Conservation (phyloP, 805 yeast genomes). For the Maudiozyma turicensis region DNA sequence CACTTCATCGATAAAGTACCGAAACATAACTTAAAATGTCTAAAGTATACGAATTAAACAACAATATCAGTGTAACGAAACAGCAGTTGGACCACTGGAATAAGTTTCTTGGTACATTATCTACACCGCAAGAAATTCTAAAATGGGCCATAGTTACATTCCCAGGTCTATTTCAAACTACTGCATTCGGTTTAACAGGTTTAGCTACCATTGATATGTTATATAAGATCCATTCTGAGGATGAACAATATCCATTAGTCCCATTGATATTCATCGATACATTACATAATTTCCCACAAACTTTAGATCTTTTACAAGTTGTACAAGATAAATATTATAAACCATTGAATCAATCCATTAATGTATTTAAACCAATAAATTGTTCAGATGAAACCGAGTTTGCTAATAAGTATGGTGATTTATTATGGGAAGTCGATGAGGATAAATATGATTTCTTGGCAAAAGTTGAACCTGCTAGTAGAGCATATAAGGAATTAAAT, state of each 20-base stretch:
- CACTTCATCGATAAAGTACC: no score
- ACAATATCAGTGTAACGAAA: constrained; percentile 32
- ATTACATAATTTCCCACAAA: constrained; percentile 90
- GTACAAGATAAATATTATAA: constrained; percentile 45
- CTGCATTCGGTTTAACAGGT: constrained; percentile 93
- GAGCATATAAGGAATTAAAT: constrained; percentile 65
- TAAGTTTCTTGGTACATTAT: constrained; percentile 39
- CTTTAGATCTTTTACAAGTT: constrained; percentile 57
- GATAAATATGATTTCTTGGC: constrained; percentile 72
- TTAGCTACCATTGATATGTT: constrained; percentile 80
- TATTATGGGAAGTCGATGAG: constrained; percentile 78
- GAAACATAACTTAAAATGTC: background rate
- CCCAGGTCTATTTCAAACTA: constrained; percentile 77
- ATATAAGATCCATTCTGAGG: constrained; percentile 35
- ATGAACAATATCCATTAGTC: constrained; percentile 22
- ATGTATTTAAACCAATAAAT: constrained; percentile 58
- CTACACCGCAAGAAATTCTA: constrained; percentile 60
- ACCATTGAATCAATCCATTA: constrained; percentile 33
- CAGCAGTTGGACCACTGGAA: constrained; percentile 61
- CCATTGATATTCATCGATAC: constrained; percentile 86
- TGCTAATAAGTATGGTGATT: constrained; percentile 56
- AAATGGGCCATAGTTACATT: constrained; percentile 78
- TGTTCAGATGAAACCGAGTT: constrained; percentile 54
- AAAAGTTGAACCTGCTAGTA: constrained; percentile 84
- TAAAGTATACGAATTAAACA: constrained; percentile 19